Evolutionary conservation across 495 filamentous ascomycete genomes (phyloP).

Genomic region (Lentithecium fluviatile): DNA sequence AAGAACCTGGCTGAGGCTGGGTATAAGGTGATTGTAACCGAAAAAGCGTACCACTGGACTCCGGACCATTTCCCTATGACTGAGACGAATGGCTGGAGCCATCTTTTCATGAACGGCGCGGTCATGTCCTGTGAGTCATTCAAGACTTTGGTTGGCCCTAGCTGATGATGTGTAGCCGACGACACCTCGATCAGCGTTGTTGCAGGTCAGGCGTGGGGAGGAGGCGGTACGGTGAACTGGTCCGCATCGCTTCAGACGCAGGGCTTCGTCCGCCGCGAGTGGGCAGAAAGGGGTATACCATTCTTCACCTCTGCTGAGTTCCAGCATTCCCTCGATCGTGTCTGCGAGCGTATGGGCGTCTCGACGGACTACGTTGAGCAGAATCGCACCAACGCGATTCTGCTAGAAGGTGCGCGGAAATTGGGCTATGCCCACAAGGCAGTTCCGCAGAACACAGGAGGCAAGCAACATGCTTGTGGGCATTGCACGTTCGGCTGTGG

Average conservation of each 20-base stretch:
- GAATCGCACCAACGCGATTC: conserved; percentile 63
- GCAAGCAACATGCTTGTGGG: conserved; percentile 69
- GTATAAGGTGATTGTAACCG: conserved; percentile 74
- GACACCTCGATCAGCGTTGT: conserved; percentile 61
- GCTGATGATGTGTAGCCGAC: conserved; percentile 46
- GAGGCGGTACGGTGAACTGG: conserved; percentile 88
- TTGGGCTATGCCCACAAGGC: conserved; percentile 69
- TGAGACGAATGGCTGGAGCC: conserved; percentile 52
- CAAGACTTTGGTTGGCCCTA: neutral
- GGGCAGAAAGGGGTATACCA: conserved; percentile 69
- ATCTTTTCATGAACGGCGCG: conserved; percentile 55
- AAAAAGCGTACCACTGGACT: conserved; percentile 75
- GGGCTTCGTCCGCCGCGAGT: conserved; percentile 76
- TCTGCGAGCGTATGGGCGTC: conserved; percentile 77
- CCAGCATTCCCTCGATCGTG: conserved; percentile 71
- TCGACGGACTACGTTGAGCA: conserved; percentile 64
- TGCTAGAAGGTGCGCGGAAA: conserved; percentile 73
- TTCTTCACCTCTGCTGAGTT: conserved; percentile 77
- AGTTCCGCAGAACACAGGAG: conserved; percentile 78
- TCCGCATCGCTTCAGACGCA: conserved; percentile 80
- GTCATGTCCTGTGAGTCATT: conserved; percentile 28
- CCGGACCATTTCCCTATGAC: conserved; percentile 72
- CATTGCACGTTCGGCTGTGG: conserved; percentile 78
- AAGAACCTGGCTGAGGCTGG: conserved; percentile 76
- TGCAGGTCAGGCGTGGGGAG: conserved; percentile 78